Evolutionary conservation across 441 rosid genomes (phyloP).

Genomic region (Pelargonium fulgidum): DNA sequence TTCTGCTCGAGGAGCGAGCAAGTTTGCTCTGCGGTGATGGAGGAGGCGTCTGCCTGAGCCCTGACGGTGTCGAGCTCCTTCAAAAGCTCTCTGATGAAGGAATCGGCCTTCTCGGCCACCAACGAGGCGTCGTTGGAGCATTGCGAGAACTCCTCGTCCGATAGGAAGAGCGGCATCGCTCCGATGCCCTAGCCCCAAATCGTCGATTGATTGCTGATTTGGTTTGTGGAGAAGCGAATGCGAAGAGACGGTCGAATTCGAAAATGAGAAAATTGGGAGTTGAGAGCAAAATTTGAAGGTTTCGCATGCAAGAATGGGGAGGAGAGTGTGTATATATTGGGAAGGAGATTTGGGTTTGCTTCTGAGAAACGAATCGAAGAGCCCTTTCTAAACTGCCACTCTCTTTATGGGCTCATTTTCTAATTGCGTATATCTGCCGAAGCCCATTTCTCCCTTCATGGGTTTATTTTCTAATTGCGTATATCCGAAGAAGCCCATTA

Average conservation of each 20-base stretch:
- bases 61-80: constrained; percentile 62
- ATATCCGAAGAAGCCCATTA: no score
- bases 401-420: no score
- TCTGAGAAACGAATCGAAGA: no score
- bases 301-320: no score
- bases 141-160: constrained; percentile 76
- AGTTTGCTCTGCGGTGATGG: constrained; percentile 93
- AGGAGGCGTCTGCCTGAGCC: constrained; percentile 76
- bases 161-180: constrained; percentile 69
- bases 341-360: no score
- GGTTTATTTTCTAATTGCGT: no score
- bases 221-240: not conserved
- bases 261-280: not conserved
- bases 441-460: no score
- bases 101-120: constrained; percentile 76
- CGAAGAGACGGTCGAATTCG: not conserved
- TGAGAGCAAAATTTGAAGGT: not conserved
- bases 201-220: not conserved
- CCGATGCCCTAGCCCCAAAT: not conserved
- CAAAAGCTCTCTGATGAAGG: constrained; percentile 49
- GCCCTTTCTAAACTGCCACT: no score
- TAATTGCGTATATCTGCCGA: no score
- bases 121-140: constrained; percentile 52
- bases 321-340: no score
- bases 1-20: constrained; percentile 93